phyloP scores from a whole-genome alignment of 1,284 basidiomycete species.

The Thecaphora thlaspeos region DNA sequence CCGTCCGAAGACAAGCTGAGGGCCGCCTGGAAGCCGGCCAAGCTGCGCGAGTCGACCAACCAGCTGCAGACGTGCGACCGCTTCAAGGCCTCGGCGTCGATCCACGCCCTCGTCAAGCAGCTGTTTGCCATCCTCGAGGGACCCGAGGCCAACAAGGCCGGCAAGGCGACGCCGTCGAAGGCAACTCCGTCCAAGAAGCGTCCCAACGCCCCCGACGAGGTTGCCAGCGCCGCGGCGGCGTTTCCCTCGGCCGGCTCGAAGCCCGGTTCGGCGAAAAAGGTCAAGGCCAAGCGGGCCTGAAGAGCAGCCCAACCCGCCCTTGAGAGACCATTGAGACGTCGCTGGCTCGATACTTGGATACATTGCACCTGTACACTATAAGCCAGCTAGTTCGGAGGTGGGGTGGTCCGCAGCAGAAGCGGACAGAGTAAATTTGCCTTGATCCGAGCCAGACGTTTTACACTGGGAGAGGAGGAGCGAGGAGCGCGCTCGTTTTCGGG shows the following conservation, averaged over 20 bases:
- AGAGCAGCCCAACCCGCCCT: too few species aligned
- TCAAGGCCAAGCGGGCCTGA: slow-evolving; percentile 9
- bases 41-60: slow-evolving; percentile 20
- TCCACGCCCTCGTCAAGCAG: slow-evolving; percentile 64
- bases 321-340: too few species aligned
- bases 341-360: too few species aligned
- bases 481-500: too few species aligned
- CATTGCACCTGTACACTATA: too few species aligned
- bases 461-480: too few species aligned
- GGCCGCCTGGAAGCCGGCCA: slow-evolving; percentile 58
- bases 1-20: slow-evolving; percentile 10
- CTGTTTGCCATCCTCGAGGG: slow-evolving; percentile 55
- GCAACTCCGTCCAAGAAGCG: slow-evolving; percentile 19
- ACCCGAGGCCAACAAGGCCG: slow-evolving; percentile 11
- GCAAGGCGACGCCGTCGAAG: slow-evolving; percentile 15
- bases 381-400: too few species aligned
- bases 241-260: not conserved
- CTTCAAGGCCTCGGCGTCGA: slow-evolving; percentile 54
- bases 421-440: too few species aligned
- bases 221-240: slow-evolving; percentile 1
- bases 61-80: slow-evolving; percentile 22
- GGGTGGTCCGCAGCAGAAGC: too few species aligned
- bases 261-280: slow-evolving; percentile 26
- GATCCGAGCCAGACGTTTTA: too few species aligned
- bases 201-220: slow-evolving; percentile 7